phyloP scores from a whole-genome alignment of 2,329 filamentous ascomycete genomes.

The Aspergillus sclerotialis region DNA sequence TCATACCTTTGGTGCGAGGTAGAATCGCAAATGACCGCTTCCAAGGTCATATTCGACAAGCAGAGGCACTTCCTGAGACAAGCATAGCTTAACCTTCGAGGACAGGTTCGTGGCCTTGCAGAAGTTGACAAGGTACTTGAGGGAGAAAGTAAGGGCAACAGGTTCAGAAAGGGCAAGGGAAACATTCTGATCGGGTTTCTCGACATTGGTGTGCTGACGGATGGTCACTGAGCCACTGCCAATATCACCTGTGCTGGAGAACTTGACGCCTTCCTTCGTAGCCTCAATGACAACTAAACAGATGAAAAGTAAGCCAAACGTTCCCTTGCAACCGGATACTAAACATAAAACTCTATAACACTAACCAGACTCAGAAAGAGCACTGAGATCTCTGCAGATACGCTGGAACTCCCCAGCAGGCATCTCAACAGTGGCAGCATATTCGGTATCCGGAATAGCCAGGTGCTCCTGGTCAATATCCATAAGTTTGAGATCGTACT shows the following conservation, averaged over 20 bases:
- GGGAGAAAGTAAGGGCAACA: slow-evolving; percentile 89
- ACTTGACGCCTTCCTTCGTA: slow-evolving; percentile 94
- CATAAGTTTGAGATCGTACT: slow-evolving; percentile 99
- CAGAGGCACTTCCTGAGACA: slow-evolving; percentile 93
- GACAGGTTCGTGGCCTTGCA: slow-evolving; percentile 93
- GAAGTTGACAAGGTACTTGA: slow-evolving; percentile 99
- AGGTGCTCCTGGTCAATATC: slow-evolving; percentile 99
- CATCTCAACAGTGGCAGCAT: slow-evolving; percentile 85
- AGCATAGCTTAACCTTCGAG: slow-evolving; percentile 75
- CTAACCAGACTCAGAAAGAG: slow-evolving; percentile 91
- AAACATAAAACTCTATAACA: too few relatives aligned
- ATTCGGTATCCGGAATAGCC: slow-evolving; percentile 98
- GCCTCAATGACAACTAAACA: slow-evolving; percentile 82
- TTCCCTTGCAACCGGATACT: too few relatives aligned
- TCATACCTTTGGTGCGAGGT: slow-evolving; percentile 91
- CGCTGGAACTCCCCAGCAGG: slow-evolving; percentile 84
- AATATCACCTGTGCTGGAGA: slow-evolving; percentile 88
- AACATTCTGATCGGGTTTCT: slow-evolving; percentile 80
- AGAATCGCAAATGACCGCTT: slow-evolving; percentile 90
- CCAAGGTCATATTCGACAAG: slow-evolving; percentile 85
- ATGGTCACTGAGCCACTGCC: slow-evolving; percentile 91
- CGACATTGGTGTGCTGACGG: slow-evolving; percentile 78
- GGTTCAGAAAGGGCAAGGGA: slow-evolving; percentile 88
- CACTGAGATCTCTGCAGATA: slow-evolving; percentile 86
- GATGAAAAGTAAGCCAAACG: too few relatives aligned